These are phyloP conservation scores for Aspergillus neoniger DNA, from an alignment of 2,329 filamentous ascomycete genomes.

Conservation along the genomic window DNA sequence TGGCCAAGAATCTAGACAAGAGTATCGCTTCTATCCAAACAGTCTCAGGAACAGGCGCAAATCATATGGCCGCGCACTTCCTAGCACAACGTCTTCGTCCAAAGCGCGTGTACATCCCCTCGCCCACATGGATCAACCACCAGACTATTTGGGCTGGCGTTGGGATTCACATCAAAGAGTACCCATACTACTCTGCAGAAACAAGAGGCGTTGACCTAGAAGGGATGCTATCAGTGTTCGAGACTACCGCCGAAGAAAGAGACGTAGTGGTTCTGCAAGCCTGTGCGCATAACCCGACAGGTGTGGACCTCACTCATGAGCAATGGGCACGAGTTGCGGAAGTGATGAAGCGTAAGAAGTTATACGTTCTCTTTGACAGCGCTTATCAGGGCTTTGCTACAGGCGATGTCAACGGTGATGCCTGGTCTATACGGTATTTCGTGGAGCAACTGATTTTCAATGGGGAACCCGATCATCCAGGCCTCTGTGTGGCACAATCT, in stretches of 20 bases:
- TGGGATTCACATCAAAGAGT: conserved; percentile 1
- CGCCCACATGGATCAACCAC: conserved; percentile 94
- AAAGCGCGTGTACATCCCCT: conserved; percentile 76
- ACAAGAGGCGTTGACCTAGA: neutral
- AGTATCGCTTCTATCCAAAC: conserved; percentile 72
- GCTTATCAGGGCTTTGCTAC: conserved; percentile 94
- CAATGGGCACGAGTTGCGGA: conserved; percentile 82
- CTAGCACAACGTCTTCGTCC: conserved; percentile 74
- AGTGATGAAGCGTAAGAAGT: conserved; percentile 69
- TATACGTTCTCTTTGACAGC: conserved; percentile 91
- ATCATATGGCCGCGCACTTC: conserved; percentile 84
- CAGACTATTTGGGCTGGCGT: conserved; percentile 72
- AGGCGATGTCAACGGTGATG: conserved; percentile 75
- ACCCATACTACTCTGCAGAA: neutral
- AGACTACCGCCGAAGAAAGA: conserved; percentile 73
- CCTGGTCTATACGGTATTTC: conserved; percentile 81
- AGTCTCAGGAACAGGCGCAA: conserved; percentile 89
- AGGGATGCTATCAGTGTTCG: conserved; percentile 32
- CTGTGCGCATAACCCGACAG: conserved; percentile 95
- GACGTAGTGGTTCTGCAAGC: conserved; percentile 86
- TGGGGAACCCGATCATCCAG: neutral
- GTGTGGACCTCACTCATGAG: conserved; percentile 78
- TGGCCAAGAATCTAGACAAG: neutral
- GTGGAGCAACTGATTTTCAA: conserved; percentile 41
- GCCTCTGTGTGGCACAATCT: conserved; percentile 48